Evolutionary conservation across 1,139 yeast genomes (phyloP).

Genomic region (Yamadazyma friedrichii): DNA sequence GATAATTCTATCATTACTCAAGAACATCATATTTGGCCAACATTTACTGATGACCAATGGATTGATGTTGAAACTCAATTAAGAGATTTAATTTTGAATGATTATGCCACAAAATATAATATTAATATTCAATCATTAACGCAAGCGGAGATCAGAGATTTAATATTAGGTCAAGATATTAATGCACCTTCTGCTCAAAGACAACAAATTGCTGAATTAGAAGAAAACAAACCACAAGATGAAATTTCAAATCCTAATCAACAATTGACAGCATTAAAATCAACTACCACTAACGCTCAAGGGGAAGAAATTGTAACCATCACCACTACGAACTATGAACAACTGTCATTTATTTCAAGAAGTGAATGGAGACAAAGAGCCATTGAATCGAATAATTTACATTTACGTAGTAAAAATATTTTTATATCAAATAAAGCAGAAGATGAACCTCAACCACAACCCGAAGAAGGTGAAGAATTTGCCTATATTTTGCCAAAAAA

Average conservation of each 20-base stretch:
- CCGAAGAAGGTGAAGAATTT: conserved; percentile 43
- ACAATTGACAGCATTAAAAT: conserved; percentile 73
- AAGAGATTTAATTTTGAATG: conserved; percentile 82
- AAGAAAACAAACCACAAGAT: conserved; percentile 34
- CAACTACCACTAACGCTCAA: conserved; percentile 85
- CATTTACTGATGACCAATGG: conserved; percentile 89
- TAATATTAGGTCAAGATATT: conserved; percentile 92
- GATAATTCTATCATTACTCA: conserved; percentile 68
- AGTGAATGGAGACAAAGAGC: conserved; percentile 94
- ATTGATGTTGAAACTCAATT: conserved; percentile 81
- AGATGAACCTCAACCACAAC: conserved; percentile 32
- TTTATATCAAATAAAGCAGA: conserved; percentile 56
- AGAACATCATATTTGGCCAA: conserved; percentile 92
- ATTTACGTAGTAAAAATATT: conserved; percentile 73
- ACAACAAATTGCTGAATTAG: conserved; percentile 75
- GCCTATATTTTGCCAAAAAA: conserved; percentile 85
- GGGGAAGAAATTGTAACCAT: conserved; percentile 96
- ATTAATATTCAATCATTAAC: conserved; percentile 86
- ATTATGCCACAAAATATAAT: conserved; percentile 81
- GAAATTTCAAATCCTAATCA: conserved; percentile 22
- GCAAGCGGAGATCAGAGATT: conserved; percentile 89
- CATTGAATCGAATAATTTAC: conserved; percentile 70
- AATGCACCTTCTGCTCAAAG: conserved; percentile 85
- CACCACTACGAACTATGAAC: conserved; percentile 88
- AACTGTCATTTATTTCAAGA: conserved; percentile 75